Evolutionary conservation across 805 yeast species (phyloP), one percentile per base, ranked within the genome.

Genomic region (Maudiozyma saulgeensis): DNA sequence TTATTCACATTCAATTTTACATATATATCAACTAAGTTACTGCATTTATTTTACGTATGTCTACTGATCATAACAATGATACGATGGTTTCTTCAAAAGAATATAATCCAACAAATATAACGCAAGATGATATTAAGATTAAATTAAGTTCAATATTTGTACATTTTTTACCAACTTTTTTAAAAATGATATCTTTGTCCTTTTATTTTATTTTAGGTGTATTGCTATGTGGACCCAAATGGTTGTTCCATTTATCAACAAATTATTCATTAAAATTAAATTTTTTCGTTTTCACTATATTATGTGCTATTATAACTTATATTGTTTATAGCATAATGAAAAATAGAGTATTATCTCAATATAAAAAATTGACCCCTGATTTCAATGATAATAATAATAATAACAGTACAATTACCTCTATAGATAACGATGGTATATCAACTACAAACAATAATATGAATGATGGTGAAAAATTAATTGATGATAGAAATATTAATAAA

Each of bases 291-390:
- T 42, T 42, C 13, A 18, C 28, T 9, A 13, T 54, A 32, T 18
- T 56, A 25, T 46, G 50, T 13, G 44, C 52, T 4, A 23, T 56
- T 13, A 39, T 54, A 6, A 41, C 51, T 28, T 57, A 58, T 46
- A 40, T 52, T 23, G 51, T 55, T 12, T 57, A 58, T 45, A 50
- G 53, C 35, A 34, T 58, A 21, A 51, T 60, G 39, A 62, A 55
- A 43, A 57, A 49, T 13, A 56, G 57, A 37, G 53, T 59, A 6
- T 44, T 62, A 16, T 62, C 64, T 3, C 61, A 60, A 44, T 62
- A 62, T 45, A 62, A 61, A 49, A 53, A 56, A 15, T 46, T 61
- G 38, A 47, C 54, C 1, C 57, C 63, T 6, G 60, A 54, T 21
- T 25, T 39, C 15, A 45, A 48, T 16, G 34, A 40, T 23, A 21